phyloP scores from a whole-genome alignment of 2,329 filamentous ascomycete species.

The Claviceps pazoutovae region DNA sequence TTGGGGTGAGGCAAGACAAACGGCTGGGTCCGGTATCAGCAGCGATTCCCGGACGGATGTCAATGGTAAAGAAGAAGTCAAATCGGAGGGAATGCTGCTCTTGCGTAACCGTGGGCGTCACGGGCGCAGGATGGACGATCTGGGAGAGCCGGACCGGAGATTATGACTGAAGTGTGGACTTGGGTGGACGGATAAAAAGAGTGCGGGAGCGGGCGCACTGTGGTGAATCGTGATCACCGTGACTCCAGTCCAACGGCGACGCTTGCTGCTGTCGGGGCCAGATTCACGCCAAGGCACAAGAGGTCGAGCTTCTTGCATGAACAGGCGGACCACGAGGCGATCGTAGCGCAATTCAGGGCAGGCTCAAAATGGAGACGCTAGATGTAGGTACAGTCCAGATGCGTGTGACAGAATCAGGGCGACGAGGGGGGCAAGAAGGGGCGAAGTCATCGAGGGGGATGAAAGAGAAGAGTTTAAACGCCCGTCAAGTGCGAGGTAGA shows the following conservation, averaged over 20 bases:
- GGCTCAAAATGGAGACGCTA: background rate
- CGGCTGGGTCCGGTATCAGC: constrained; percentile 7
- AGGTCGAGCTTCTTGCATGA: background rate
- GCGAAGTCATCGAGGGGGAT: background rate
- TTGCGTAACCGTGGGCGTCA: constrained; percentile 8
- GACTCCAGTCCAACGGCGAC: constrained; percentile 1
- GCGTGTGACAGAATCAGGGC: background rate
- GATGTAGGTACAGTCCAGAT: background rate
- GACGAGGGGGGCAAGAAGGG: background rate
- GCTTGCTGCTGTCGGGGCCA: background rate
- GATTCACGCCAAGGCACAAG: background rate
- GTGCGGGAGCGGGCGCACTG: constrained; percentile 3
- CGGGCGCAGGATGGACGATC: constrained; percentile 6
- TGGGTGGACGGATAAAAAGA: background rate
- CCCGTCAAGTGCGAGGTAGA: background rate
- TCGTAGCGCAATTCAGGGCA: background rate
- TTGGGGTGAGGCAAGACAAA: constrained; percentile 8
- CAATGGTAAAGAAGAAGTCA: background rate
- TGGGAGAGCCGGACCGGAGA: constrained; percentile 1
- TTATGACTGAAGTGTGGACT: constrained; percentile 1
- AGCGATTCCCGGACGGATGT: background rate
- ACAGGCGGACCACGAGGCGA: background rate
- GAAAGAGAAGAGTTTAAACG: background rate
- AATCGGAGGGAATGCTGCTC: constrained; percentile 1
- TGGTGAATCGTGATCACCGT: background rate